These are phyloP conservation scores for Fragaria iinumae DNA, from an alignment of 306 rosid species.

Conservation along the genomic window DNA sequence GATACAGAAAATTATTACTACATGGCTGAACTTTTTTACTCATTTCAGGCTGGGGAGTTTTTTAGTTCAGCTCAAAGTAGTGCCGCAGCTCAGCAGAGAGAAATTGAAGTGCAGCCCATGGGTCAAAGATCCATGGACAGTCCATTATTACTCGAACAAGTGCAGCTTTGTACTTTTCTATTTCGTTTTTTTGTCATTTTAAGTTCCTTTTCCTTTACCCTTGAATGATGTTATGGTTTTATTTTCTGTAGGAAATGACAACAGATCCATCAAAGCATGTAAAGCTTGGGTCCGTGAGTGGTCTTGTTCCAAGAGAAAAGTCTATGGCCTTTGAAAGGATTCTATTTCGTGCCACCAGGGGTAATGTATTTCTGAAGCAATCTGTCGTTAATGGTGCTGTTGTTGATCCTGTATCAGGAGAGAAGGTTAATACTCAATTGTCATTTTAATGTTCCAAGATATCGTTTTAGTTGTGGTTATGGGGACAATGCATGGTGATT, in stretches of 20 bases:
- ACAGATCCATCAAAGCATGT: constrained; percentile 52
- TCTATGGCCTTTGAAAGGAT: constrained; percentile 70
- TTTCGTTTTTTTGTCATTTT: constrained; percentile 5
- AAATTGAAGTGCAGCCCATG: constrained; percentile 41
- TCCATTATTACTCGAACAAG: constrained; percentile 73
- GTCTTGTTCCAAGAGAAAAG: constrained; percentile 79
- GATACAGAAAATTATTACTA: neutral
- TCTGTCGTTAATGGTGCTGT: constrained; percentile 55
- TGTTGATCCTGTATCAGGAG: constrained; percentile 75
- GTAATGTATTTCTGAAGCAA: constrained; percentile 77
- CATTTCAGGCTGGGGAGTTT: constrained; percentile 72
- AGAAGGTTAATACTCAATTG: constrained; percentile 52
- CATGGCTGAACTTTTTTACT: neutral
- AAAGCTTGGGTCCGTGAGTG: constrained; percentile 65
- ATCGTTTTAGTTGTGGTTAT: neutral
- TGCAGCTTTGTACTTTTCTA: constrained; percentile 25
- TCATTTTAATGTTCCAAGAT: constrained; percentile 16
- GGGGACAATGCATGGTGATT: neutral
- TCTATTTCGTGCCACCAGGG: constrained; percentile 80
- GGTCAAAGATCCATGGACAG: constrained; percentile 64
- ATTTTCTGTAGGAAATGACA: constrained; percentile 49
- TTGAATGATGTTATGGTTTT: constrained; percentile 21
- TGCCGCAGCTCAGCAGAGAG: constrained; percentile 58
- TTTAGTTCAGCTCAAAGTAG: constrained; percentile 57
- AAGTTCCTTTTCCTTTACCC: constrained; percentile 17